Base-by-base conservation (phyloP, 768 basidiomycete species). In the Lentinula lateritia region DNA sequence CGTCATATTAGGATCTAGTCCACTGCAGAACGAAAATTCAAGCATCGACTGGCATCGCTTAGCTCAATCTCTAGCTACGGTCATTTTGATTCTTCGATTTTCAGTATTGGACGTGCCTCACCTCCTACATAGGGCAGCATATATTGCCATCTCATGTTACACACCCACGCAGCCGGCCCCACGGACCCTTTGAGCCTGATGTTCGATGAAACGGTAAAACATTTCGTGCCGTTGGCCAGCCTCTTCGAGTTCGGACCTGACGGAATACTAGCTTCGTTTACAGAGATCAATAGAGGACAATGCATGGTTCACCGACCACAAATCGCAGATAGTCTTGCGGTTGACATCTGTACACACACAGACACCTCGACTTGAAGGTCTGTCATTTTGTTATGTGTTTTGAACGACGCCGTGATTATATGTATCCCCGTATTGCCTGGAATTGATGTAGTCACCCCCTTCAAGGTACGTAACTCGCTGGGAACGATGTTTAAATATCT, bases 141-240 rank as follows among this genome's bases (percentile, higher is more conserved):
- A 50, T 80, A 81, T 60, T 83, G 81, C 65, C 87, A 87, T 68
- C 74, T 88, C 73, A 77, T 87, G 53, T 72, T 84, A 59, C 76
- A 74, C 56, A 66, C 79, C 56, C 74, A 74, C 63, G 76, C 79
- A 58, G 75, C 81, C 23, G n/a, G 55, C 7, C 39, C 39, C 65
- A 79, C 82, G 77, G 64, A 72, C 7, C 65, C 76, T 18, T 74
- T 86, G 58, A 75, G 71, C 38, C 74, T 75, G 38, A 69, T 88
- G 52, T 76, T 87, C 73, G 73, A 78, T 53, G 72, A 80, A 71
- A 76, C 73, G 68, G 79, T 82, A 68, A 72, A 76, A n/a, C 16
- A 38, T 63, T 58, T 55, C 38, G 63, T 38, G 41, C 18, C 39
- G 12, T 41, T 28, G 16, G 18, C 52, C 55, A 53, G 58, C 18